Base-by-base conservation (phyloP, 2,329 filamentous ascomycete genomes). In the Microdochium nivale region DNA sequence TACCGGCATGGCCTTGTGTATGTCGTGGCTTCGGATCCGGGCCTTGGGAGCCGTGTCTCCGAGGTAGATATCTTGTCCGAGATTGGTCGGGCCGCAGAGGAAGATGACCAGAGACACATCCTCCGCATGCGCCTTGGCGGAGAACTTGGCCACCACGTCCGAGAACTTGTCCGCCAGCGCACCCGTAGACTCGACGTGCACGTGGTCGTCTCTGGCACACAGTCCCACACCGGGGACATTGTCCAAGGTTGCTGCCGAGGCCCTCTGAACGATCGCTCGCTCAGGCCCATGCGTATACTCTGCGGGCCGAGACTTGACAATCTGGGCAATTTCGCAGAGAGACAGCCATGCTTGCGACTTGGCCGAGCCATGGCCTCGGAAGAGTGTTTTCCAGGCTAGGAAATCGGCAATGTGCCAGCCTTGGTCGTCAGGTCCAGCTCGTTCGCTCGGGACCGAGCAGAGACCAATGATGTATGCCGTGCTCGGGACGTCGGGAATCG, bases 331-430 rank as follows among this genome's bases (percentile, higher is more conserved):
- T 43, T 66, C 58, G 23, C 58, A 62, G 21, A 53, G 52, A 16
- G 62, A 49, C 4, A 66, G 27, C 64, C 64, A 66, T 11, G 52
- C 54, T 48, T 64, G 63, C 9, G 59, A 40, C 5, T 49, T 53
- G 3, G 51, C 50, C 4, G 54, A 49, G 3, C 55, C 55, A 2
- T 56, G 47, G 14, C 54, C 55, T 25, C 54, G 52, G n/a, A 65
- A 51, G 9, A 66, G 57, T 1, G 59, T 49, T 53, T 59, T 63
- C 51, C 61, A 62, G 7, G 63, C 62, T 2, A 66, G 49, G 49
- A 64, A 65, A 48, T 64, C 60, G 13, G 59, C 47, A 24, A 66
- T 51, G 40, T 65, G 60, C 58, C 60, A 64, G 16, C 63, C 64
- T 8, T 62, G 53, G 30, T 64, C 56, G 21, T 60, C 48, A 25